Percentiles rank a stretch among this genome's conserved stretches.
These are phyloP conservation scores for Ambrosia hybrid DNA, from an alignment of 140 eudicot species.

Conservation along the genomic window DNA sequence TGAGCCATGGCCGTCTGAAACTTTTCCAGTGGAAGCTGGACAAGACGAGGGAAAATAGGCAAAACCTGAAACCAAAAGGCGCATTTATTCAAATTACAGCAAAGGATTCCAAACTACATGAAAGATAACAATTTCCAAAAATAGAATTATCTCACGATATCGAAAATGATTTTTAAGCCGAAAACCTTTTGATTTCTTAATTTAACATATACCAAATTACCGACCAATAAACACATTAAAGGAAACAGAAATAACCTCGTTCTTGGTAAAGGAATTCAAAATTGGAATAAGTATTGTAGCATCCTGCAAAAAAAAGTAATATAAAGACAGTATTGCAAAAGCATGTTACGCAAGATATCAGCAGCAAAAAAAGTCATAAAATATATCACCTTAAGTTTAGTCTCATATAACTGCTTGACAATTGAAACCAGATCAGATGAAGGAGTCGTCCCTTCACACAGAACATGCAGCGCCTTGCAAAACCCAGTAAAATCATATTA, in stretches of 20 bases:
- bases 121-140: not conserved
- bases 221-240: conserved; percentile 6
- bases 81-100: not conserved
- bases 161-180: not conserved
- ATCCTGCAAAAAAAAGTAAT: conserved; percentile 61
- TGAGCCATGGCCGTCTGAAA: conserved; percentile 92
- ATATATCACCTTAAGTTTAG: conserved; percentile 72
- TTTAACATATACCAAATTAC: conserved; percentile 26
- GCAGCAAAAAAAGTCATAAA: not conserved
- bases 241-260: conserved; percentile 51
- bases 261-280: conserved; percentile 69
- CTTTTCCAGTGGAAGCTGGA: conserved; percentile 85
- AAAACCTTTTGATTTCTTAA: not conserved
- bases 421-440: conserved; percentile 67
- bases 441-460: conserved; percentile 78
- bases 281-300: conserved; percentile 87
- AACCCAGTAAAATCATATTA: conserved; percentile 2
- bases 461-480: conserved; percentile 71
- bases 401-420: conserved; percentile 85
- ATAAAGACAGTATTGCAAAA: conserved; percentile 17
- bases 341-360: not conserved
- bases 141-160: not conserved
- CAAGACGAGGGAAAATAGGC: conserved; percentile 93
- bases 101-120: not conserved
- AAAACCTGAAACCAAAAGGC: conserved; percentile 61